Conservation (phyloP, 176 grass and related monocot genomes). For the Aegilops bicornis region DNA sequence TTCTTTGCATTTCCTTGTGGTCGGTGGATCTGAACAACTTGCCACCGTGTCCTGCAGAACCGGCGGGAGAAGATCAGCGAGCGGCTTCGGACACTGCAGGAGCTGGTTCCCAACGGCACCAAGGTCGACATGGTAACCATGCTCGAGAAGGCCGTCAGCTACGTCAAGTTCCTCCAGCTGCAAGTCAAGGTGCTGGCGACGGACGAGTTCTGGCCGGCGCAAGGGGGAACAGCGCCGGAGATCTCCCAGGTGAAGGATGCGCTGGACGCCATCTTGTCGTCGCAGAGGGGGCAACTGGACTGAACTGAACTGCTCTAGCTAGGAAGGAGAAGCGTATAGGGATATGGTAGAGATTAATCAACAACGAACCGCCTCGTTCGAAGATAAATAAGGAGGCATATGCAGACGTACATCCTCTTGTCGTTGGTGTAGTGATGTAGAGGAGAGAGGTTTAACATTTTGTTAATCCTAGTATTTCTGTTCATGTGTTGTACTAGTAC, state of each 20-base stretch:
- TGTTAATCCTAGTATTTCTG: neutral
- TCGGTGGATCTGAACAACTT: neutral
- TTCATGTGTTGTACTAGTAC: neutral
- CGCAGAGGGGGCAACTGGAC: constrained; percentile 29
- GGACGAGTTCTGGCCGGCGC: constrained; percentile 86
- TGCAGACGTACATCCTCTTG: constrained; percentile 18
- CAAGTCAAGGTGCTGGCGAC: constrained; percentile 95
- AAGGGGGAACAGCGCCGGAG: constrained; percentile 64
- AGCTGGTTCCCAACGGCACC: constrained; percentile 89
- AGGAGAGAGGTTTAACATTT: constrained; percentile 23
- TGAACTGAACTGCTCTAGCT: neutral
- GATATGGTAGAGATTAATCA: neutral
- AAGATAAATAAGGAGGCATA: constrained; percentile 41
- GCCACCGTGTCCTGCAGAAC: constrained; percentile 33
- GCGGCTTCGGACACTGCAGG: constrained; percentile 73
- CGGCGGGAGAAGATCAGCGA: constrained; percentile 90
- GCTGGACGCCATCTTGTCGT: constrained; percentile 86
- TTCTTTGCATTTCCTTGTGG: neutral
- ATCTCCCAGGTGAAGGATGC: constrained; percentile 76
- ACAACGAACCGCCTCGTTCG: too few relatives aligned
- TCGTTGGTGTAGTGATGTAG: neutral
- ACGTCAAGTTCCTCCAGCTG: constrained; percentile 95
- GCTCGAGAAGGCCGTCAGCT: constrained; percentile 81
- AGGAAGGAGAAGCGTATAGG: neutral
- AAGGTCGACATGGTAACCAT: constrained; percentile 93